Base-by-base conservation (phyloP, 441 rosid genomes). In the Eutrema salsugineum region DNA sequence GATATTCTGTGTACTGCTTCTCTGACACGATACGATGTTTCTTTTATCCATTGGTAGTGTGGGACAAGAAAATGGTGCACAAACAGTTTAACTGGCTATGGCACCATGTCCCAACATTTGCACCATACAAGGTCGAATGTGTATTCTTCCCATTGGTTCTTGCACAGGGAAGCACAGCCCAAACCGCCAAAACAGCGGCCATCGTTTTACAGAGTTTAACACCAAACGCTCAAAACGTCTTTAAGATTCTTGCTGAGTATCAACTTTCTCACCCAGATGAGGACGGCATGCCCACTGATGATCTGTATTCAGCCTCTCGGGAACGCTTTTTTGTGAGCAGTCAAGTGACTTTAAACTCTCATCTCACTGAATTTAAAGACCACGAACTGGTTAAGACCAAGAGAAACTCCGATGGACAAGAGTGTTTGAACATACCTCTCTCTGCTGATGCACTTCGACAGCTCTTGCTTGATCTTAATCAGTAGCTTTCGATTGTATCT, bases 51-150 rank as follows among this genome's bases (percentile, higher is more conserved):
- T 61, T 78, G 77, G 33, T 78, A 92, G 98, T 90, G 83, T 92
- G 99, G 98, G 98, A 94, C 86, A 95, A 95, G 93, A 93, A 95
- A 87, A 91, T 95, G 94, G 97, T 91, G 71, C 87, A 91, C 77
- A 82, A 84, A 33, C 95, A 91, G 77, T 95, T 88, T 67, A 91
- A 92, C 71, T 95, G 99, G 98, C 78, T 79, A 62, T 95, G 98
- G 97, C 78, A 88, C 76, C 96, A 95, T 35, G 92, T 89, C 67
- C 97, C 97, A 39, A 95, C 99, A 84, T 95, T 84, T 40, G 83
- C 86, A 49, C 96, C 98, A 1, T 93, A 93, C 81, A 86, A 85
- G 59, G 77, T 86, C 2, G 97, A 93, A 84, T 95, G 98, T 2
- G 80, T 88, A 55, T 91, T 91, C 79, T 83, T 83, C 46, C 99